Percentiles rank a stretch among this genome's conserved stretches.
Evolutionary conservation across 1,284 basidiomycete genomes (phyloP).

Genomic region (Sporisorium iseilematis-ciliati): DNA sequence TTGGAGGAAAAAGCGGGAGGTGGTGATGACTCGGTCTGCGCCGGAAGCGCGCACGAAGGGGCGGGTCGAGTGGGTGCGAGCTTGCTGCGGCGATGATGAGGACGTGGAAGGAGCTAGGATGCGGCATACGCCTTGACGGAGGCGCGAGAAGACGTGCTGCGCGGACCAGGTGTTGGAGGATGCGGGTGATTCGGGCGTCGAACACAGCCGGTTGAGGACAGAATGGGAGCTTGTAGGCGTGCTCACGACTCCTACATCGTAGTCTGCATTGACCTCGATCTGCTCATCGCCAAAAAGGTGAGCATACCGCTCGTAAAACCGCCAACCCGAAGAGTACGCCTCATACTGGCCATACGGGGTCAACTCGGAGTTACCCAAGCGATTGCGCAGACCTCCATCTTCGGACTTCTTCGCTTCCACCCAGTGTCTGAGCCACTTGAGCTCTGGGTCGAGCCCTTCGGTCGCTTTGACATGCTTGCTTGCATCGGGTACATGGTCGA

Average conservation of each 20-base stretch:
- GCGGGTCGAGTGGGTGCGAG: slow-evolving; percentile 1
- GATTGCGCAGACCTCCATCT: slow-evolving; percentile 44
- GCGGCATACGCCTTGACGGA: slow-evolving; percentile 13
- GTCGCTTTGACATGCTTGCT: background rate
- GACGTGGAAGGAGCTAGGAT: background rate
- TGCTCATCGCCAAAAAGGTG: slow-evolving; percentile 25
- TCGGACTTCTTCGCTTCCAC: slow-evolving; percentile 26
- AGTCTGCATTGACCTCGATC: slow-evolving; percentile 41
- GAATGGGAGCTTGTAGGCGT: background rate
- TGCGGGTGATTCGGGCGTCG: background rate
- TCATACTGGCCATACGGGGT: slow-evolving; percentile 50
- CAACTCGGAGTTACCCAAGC: slow-evolving; percentile 47
- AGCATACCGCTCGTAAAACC: slow-evolving; percentile 40
- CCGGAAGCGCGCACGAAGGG: slow-evolving; percentile 46
- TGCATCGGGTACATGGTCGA: slow-evolving; percentile 27
- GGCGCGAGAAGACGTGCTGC: slow-evolving; percentile 7
- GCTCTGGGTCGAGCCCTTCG: slow-evolving; percentile 29
- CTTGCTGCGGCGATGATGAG: background rate
- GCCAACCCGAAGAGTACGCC: slow-evolving; percentile 40
- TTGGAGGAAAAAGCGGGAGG: slow-evolving; percentile 48
- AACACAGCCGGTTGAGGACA: slow-evolving; percentile 1
- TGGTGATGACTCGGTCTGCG: slow-evolving; percentile 39
- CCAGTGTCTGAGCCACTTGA: slow-evolving; percentile 44
- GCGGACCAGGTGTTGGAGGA: background rate
- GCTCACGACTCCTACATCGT: background rate